Evolutionary conservation across 176 grass and related monocot species (phyloP).

Genomic region (Carex pumila): DNA sequence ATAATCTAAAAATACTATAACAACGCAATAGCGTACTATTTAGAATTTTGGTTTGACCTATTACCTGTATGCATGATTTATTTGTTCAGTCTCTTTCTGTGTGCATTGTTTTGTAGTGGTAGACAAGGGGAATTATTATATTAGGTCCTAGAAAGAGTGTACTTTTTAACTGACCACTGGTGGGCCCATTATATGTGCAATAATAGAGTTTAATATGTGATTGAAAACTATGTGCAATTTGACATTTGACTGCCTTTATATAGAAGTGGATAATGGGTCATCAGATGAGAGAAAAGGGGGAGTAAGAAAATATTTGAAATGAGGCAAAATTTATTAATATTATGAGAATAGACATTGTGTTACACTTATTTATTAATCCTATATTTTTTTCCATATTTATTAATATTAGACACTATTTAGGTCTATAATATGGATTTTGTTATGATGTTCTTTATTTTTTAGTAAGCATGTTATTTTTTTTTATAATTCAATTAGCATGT

Average conservation of each 20-base stretch:
- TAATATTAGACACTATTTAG: not conserved
- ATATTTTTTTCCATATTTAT: no score
- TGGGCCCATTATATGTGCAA: constrained; percentile 16
- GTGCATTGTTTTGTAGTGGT: constrained; percentile 27
- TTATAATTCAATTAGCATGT: not conserved
- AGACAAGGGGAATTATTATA: constrained; percentile 11
- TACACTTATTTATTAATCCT: not conserved
- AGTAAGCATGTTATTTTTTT: no score
- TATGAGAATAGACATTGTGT: not conserved
- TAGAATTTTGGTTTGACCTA: no score
- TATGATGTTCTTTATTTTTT: no score
- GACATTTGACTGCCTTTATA: not conserved
- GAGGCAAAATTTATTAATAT: not conserved
- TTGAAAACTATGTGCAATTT: constrained; percentile 17
- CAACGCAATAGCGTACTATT: no score
- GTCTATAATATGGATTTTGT: not conserved
- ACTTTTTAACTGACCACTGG: constrained; percentile 12
- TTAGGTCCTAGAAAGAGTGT: constrained; percentile 10
- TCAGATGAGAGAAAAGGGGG: not conserved
- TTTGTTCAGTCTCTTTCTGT: not conserved
- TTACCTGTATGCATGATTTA: not conserved
- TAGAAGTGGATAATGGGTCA: not conserved
- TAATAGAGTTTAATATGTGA: constrained; percentile 9
- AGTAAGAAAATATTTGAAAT: not conserved
- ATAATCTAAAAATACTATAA: no score